Conservation (phyloP, 164 flowering plant species). For the Aristolochia californica region DNA sequence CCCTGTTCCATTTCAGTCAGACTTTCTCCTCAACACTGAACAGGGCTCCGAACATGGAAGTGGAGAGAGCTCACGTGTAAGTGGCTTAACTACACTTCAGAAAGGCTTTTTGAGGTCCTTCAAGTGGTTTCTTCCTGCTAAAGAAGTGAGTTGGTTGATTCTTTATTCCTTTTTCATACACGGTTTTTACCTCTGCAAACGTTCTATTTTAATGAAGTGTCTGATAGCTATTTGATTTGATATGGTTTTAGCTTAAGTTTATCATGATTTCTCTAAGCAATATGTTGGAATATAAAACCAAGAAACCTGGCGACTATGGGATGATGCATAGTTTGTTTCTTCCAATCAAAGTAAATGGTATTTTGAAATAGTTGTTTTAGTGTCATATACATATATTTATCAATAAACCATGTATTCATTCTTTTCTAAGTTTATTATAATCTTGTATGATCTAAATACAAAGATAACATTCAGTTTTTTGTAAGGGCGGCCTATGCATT, state of each 20-base stretch:
- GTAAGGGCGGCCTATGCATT: too few relatives aligned
- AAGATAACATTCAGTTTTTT: not conserved
- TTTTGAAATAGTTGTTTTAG: too few relatives aligned
- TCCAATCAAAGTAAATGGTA: not conserved
- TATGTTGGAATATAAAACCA: not conserved
- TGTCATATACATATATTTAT: not conserved
- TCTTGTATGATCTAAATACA: not conserved
- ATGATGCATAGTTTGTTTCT: not conserved
- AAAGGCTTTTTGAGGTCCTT: constrained; percentile 25
- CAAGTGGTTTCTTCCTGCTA: constrained; percentile 40
- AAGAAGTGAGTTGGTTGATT: constrained; percentile 34
- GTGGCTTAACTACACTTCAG: constrained; percentile 18
- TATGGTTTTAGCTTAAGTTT: not conserved
- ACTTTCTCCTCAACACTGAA: constrained; percentile 17
- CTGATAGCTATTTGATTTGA: not conserved
- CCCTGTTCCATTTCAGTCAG: constrained; percentile 65
- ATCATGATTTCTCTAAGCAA: not conserved
- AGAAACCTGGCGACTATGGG: not conserved
- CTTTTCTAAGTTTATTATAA: not conserved
- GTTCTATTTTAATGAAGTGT: not conserved
- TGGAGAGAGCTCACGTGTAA: constrained; percentile 10
- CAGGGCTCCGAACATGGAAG: constrained; percentile 16
- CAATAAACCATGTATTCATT: not conserved
- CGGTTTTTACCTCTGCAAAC: not conserved
- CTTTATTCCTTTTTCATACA: not conserved